Conservation (phyloP, 2,329 filamentous ascomycete genomes). For the Ceratocystis variospora region DNA sequence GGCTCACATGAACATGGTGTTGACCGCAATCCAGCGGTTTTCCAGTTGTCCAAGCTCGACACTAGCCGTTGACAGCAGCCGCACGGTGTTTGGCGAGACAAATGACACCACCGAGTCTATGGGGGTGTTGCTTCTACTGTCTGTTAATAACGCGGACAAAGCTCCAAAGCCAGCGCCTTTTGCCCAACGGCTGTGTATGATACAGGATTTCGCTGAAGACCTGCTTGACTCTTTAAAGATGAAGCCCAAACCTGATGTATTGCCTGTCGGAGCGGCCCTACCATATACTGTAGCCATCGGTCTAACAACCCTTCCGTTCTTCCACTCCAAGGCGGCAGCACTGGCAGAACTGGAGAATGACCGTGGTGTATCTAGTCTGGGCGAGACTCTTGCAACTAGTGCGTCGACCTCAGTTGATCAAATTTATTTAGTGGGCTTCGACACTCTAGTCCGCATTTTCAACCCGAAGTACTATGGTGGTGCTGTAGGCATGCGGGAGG, state of each 20-base stretch:
- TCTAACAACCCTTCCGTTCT: conserved; percentile 59
- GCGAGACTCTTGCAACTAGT: neutral
- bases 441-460: conserved; percentile 60
- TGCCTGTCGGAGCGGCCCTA: neutral
- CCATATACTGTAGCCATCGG: conserved; percentile 44
- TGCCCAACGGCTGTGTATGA: conserved; percentile 53
- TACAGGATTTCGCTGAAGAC: conserved; percentile 53
- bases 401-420: conserved; percentile 32
- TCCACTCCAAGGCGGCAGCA: conserved; percentile 53
- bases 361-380: conserved; percentile 28
- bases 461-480: conserved; percentile 55
- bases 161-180: conserved; percentile 53
- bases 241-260: neutral
- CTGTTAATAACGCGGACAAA: conserved; percentile 54
- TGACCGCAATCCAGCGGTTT: conserved; percentile 30
- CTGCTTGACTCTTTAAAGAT: conserved; percentile 24
- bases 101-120: neutral
- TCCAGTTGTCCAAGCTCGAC: conserved; percentile 6
- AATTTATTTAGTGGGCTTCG: conserved; percentile 59
- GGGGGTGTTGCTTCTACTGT: conserved; percentile 45
- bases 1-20: conserved; percentile 45
- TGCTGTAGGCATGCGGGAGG: conserved; percentile 20
- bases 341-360: conserved; percentile 33
- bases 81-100: neutral
- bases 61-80: neutral